Evolutionary conservation across 441 rosid species (phyloP).

Genomic region (Eutrema salsugineum): DNA sequence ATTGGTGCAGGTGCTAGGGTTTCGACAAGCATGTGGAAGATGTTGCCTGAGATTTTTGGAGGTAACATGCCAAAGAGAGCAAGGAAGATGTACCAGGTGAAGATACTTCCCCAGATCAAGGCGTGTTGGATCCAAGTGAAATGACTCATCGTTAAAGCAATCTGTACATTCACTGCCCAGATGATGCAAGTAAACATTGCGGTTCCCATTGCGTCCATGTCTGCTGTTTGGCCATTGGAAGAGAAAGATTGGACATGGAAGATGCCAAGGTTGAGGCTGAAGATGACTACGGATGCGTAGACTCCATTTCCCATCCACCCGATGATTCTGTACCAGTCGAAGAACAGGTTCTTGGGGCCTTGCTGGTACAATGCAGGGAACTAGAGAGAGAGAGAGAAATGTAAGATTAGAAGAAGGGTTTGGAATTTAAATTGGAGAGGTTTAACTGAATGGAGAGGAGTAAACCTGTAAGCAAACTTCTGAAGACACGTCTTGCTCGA

Average conservation of each 20-base stretch:
- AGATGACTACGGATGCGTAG: conserved; percentile 69
- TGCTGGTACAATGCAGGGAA: conserved; percentile 98
- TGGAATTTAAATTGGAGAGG: background rate
- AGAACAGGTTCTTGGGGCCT: conserved; percentile 89
- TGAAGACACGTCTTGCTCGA: conserved; percentile 94
- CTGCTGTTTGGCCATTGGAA: conserved; percentile 78
- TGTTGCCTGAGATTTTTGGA: conserved; percentile 59
- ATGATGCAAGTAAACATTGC: conserved; percentile 95
- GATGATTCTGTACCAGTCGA: conserved; percentile 85
- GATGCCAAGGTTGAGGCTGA: conserved; percentile 61
- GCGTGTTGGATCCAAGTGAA: conserved; percentile 98
- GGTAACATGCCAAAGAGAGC: conserved; percentile 68
- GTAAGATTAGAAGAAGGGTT: background rate
- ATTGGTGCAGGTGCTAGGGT: conserved; percentile 81
- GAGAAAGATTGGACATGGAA: conserved; percentile 74
- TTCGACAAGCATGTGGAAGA: conserved; percentile 67
- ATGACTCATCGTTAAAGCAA: conserved; percentile 93
- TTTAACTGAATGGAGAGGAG: background rate
- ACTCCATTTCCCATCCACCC: conserved; percentile 97
- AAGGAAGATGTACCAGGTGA: conserved; percentile 75
- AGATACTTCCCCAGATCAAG: conserved; percentile 82
- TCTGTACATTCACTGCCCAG: conserved; percentile 87
- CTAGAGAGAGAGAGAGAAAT: conserved; percentile 37
- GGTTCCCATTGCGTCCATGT: conserved; percentile 80
- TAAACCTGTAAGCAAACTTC: conserved; percentile 94